Evolutionary conservation across 805 yeast species (phyloP), one percentile per base, ranked within the genome.

Genomic region (Ogataea pignaliae): DNA sequence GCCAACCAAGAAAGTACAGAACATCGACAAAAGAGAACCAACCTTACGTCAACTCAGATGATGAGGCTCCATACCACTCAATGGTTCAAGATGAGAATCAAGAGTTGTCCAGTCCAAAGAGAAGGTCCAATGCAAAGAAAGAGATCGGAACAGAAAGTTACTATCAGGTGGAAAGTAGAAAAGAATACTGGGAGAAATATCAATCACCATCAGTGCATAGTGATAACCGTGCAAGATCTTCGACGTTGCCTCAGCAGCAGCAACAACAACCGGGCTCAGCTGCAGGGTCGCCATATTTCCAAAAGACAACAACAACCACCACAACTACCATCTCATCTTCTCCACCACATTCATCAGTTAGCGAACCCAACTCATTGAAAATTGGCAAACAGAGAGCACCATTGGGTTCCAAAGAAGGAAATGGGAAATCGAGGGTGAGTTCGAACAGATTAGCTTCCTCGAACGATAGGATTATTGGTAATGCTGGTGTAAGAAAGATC

Each of bases 1-100:
- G 98, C 2, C 99, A 93, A 65, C 99, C 99, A 34, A 78, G 97
- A 59, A 91, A 91, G 57, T 68, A 68, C 51, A 64, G 68, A 32
- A 69, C 72, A 3, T 63, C 70, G 6, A 55, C 57, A 15, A 56
- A 57, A 44, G 61, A 61, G 18, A 57, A 54, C 42, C 61, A 57
- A 34, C 52, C 53, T n/a, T 63, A 61, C 42, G 63, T 45, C 45
- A 61, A 63, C 37, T 62, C 59, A 36, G 73, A 50, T 57, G 71
- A 52, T 60, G 77, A 57, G 57, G 50, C 55, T 4, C 53, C 57
- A 0, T 57, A 56, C 41, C 54, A 50, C 15, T 58, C 60, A 6
- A 45, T 52, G 28, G 43, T 48, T 12, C 50, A 41, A 2, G 12
- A 41, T 13, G 47, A 45, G 32, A 50, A 46, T 36, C 58, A 52